Evolutionary conservation across 495 filamentous ascomycete genomes (phyloP), one percentile per base, ranked within the genome.

Genomic region (Jackrogersella multiformis): DNA sequence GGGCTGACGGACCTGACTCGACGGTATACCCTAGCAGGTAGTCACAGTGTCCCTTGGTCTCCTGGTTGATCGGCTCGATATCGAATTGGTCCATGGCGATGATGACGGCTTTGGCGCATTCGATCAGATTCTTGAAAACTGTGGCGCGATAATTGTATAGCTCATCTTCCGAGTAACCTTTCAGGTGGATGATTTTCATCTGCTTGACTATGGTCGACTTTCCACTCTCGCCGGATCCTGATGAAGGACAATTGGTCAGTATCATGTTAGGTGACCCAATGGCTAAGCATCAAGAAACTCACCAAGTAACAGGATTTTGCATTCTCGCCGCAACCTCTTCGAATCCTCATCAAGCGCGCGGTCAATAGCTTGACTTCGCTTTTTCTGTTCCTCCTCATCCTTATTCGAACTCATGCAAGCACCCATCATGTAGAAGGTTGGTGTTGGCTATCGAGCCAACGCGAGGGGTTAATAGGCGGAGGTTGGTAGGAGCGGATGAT

Each of bases 101-200:
- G 55, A 97, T 94, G 18, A 98, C 85, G 18, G 93, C 88, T 75
- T 96, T 97, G 63, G 92, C 91, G 83, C 95, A 99, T 79, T 99
- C 95, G 52, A 97, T 83, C 6, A 99, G 84, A 76, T 99, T 99
- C 81, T 98, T 98, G 83, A 96, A 99, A 38, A 99, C 92, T 26
- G 94, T 97, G 51, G 96, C 86, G 38, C 95, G 91, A 79, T 99
- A 98, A 70, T 96, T 86, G 48, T 88, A 89, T 52, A 97, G 85
- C 75, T 99, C 95, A 67, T 97, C 93, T 61, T 89, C 85, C 2
- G 91, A 90, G 77, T 98, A 99, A 59, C 95, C 95, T 79, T 96
- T 96, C 72, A 97, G 91, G 73, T 98, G 95, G 68, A 98, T 98
- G 73, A 99, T 98, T 80, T 99, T 99, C 95, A 98, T 99, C 84